Conservation (phyloP, 163 green algal species). For the Scenedesmus sp. region DNA sequence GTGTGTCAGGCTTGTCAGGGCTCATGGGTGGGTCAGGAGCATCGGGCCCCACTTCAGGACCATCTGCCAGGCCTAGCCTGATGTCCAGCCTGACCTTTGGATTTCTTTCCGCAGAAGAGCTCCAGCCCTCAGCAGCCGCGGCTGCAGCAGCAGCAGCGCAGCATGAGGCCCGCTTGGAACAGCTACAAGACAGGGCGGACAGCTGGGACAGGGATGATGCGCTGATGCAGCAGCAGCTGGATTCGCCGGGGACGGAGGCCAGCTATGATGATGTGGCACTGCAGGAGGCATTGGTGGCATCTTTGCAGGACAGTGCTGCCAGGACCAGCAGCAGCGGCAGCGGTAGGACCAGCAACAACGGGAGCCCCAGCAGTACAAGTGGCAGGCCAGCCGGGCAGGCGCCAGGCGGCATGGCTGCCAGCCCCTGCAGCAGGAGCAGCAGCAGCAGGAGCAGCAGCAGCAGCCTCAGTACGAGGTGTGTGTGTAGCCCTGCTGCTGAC, state of each 20-base stretch:
- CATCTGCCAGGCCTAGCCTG: neutral
- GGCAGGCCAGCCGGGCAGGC: no score
- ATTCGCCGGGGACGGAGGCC: neutral
- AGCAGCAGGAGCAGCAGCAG: conserved; percentile 3
- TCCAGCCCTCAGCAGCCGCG: neutral
- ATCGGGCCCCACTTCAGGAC: neutral
- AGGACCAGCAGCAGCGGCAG: conserved; percentile 10
- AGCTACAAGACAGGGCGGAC: neutral
- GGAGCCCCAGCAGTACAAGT: neutral
- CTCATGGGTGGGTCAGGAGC: neutral
- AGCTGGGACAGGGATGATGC: neutral
- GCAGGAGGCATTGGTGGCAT: conserved; percentile 13
- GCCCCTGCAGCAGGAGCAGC: neutral
- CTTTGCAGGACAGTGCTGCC: neutral
- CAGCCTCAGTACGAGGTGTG: neutral
- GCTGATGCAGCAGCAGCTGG: neutral
- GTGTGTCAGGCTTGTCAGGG: neutral
- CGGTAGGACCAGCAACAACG: neutral
- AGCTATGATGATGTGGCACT: conserved; percentile 15
- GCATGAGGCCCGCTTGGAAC: neutral
- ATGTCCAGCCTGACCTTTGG: neutral
- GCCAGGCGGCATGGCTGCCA: neutral
- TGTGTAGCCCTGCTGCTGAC: neutral
- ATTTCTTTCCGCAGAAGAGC: neutral
- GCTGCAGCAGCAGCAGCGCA: conserved; percentile 10